Evolutionary conservation across 1,139 yeast species (phyloP), one percentile per base, ranked within the genome.

Genomic region (Taiozyma sp.): DNA sequence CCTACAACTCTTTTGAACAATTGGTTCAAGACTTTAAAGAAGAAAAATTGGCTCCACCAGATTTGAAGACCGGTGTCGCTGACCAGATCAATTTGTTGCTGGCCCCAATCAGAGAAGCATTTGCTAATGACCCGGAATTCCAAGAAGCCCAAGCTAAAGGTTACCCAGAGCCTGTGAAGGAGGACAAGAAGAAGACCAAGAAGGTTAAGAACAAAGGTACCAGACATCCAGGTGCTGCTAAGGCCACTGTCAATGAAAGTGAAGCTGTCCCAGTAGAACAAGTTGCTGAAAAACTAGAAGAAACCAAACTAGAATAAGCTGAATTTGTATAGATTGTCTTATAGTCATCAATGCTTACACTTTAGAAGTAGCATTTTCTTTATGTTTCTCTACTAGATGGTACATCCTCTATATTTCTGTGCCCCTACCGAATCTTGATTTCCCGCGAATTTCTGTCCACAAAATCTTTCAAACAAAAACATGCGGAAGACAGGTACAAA

Each of bases 51-150:
- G 80, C 95, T 45, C 98, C 99, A 35, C 95, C 90, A 43, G 99
- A 95, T 69, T 81, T 95, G 70, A 95, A 95, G 71, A 72, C 85
- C 11, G 99, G 99, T 69, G 93, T 93, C 50, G 76, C 96, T 47
- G 95, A 84, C 60, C 86, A 85, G 47, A 85, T 95, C 63, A 86
- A 88, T 66, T 81, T 69, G 45, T 76, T 95, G 53, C 78, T 95
- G 62, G 91, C 81, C 14, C 99, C 99, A 50, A 82, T 95, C 53
- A 85, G 91, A 67, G 82, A 80, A 53, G 90, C 80, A 52, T 88
- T 74, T 64, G 77, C 72, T 24, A 68, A 71, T 42, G 79, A 75
- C 64, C 73, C 77, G 45, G 96, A 87, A 59, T 90, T 88, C 73
- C 87, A 81, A 69, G 86, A 81, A 54, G 82, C 91, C 42, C 82